Conservation (phyloP, 257 asterid species). For the Solanum rostratum region DNA sequence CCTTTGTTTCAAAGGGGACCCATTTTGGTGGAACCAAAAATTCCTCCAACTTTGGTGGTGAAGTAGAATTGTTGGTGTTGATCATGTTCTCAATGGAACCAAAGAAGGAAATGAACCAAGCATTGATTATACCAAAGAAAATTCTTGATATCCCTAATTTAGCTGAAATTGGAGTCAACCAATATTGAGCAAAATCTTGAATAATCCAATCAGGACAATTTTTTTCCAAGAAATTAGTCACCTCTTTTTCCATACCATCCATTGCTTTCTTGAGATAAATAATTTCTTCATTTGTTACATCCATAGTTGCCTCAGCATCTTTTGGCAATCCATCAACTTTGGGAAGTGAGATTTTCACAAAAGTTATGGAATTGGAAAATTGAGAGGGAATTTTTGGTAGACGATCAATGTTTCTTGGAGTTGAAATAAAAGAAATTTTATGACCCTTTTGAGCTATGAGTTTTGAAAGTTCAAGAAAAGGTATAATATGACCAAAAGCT, state of each 20-base stretch:
- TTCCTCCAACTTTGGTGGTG: conserved; percentile 16
- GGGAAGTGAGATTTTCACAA: conserved; percentile 35
- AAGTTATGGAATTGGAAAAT: conserved; percentile 10
- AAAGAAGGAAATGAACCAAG: background rate
- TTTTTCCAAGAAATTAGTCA: conserved; percentile 3
- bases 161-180: conserved; percentile 16
- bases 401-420: conserved; percentile 47
- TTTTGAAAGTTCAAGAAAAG: conserved; percentile 40
- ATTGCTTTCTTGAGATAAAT: conserved; percentile 22
- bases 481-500: conserved; percentile 62
- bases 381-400: conserved; percentile 40
- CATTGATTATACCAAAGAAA: conserved; percentile 1
- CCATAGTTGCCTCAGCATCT: conserved; percentile 23
- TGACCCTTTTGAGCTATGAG: conserved; percentile 40
- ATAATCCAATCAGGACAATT: conserved; percentile 22
- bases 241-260: conserved; percentile 13
- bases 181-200: conserved; percentile 16
- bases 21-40: conserved; percentile 14
- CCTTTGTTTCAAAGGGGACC: conserved; percentile 22
- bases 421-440: conserved; percentile 34
- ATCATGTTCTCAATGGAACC: conserved; percentile 1
- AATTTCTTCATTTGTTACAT: conserved; percentile 10
- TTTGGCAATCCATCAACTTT: conserved; percentile 8
- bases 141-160: background rate
- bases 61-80: background rate